These are phyloP conservation scores for Trichoderma reesei DNA, from an alignment of 495 filamentous ascomycete species.

Conservation along the genomic window DNA sequence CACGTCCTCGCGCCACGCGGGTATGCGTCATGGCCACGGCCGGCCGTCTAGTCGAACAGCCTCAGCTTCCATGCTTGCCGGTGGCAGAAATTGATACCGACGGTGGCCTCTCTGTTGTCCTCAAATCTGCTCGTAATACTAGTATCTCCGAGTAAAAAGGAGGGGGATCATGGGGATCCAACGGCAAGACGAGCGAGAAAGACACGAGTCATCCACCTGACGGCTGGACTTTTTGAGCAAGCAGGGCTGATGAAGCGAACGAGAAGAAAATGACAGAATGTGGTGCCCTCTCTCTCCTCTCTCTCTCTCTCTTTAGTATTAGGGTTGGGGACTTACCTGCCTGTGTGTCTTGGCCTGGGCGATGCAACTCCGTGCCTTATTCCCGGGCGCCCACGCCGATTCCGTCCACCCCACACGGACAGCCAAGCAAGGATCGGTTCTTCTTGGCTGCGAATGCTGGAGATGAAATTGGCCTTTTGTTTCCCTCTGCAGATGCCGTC, in stretches of 20 bases:
- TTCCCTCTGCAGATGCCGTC: neutral
- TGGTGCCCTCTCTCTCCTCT: neutral
- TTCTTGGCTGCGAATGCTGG: too few species aligned
- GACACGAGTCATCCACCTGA: neutral
- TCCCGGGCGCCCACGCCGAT: neutral
- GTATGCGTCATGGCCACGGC: neutral
- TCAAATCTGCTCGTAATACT: too few species aligned
- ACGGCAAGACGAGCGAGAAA: neutral
- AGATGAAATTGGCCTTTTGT: neutral
- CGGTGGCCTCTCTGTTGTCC: too few species aligned
- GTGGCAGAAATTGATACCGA: slow-evolving; percentile 2
- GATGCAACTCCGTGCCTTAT: neutral
- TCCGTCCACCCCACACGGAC: neutral
- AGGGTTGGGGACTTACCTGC: neutral
- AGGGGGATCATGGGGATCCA: neutral
- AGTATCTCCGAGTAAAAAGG: neutral
- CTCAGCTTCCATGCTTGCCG: neutral
- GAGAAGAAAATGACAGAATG: neutral
- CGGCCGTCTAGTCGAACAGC: neutral
- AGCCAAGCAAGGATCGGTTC: too few species aligned
- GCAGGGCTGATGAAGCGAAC: too few species aligned
- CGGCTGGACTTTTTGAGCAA: neutral
- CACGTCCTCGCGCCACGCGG: too few species aligned
- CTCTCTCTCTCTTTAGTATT: too few species aligned
- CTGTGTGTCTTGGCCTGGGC: neutral